These are phyloP conservation scores for Trypanosoma platydactyli DNA, from an alignment of 208 protist species.

Conservation along the genomic window DNA sequence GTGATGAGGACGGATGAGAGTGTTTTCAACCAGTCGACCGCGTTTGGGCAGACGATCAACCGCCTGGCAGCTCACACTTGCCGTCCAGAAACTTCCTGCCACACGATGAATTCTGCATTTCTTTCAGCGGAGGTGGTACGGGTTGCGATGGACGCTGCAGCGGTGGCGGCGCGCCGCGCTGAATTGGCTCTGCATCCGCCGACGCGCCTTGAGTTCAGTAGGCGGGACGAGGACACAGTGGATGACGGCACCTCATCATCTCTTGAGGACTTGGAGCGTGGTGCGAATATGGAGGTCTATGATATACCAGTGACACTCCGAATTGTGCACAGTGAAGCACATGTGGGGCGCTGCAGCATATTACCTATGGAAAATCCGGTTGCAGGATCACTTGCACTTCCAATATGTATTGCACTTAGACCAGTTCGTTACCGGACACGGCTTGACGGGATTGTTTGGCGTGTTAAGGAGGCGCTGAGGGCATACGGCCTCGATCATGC, in stretches of 20 bases:
- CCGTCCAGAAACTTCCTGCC: neutral
- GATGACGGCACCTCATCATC: slow-evolving; percentile 24
- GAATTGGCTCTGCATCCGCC: slow-evolving; percentile 31
- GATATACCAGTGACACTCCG: slow-evolving; percentile 22
- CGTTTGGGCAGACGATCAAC: neutral
- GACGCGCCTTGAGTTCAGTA: slow-evolving; percentile 37
- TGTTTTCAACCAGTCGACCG: neutral
- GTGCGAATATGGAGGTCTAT: slow-evolving; percentile 15
- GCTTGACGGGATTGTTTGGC: slow-evolving; percentile 64
- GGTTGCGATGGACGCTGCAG: slow-evolving; percentile 49
- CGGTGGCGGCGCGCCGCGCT: slow-evolving; percentile 37
- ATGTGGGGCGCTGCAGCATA: slow-evolving; percentile 5
- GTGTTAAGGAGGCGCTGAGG: slow-evolving; percentile 46
- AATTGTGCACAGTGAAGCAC: slow-evolving; percentile 23
- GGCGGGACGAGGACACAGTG: slow-evolving; percentile 28
- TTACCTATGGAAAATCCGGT: neutral
- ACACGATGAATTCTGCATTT: neutral
- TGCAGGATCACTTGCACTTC: slow-evolving; percentile 25
- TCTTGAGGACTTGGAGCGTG: slow-evolving; percentile 10
- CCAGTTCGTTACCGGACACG: slow-evolving; percentile 56
- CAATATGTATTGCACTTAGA: slow-evolving; percentile 45
- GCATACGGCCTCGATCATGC: slow-evolving; percentile 25
- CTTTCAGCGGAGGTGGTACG: slow-evolving; percentile 27
- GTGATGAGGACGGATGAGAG: neutral
- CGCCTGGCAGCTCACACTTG: neutral